Base-by-base conservation (phyloP, 2,329 filamentous ascomycete genomes). In the Exophiala calicioides region DNA sequence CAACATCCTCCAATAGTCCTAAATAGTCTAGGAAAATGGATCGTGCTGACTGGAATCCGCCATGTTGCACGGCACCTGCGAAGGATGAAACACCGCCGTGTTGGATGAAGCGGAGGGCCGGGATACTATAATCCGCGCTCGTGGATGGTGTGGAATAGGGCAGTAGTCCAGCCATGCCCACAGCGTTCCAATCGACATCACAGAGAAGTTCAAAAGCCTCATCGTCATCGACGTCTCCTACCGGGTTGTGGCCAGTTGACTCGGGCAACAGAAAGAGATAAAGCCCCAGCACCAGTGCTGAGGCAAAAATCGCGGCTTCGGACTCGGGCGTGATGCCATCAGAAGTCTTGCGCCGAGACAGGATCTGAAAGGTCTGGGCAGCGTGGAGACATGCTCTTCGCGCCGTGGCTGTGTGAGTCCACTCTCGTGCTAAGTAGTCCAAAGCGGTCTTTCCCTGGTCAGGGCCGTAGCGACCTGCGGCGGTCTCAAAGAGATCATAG, bases 381-480 rank as follows among this genome's bases (percentile, higher is more conserved):
- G 37, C 37, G 23, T 40, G 37, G 8, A 40, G 37, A n/a, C 37
- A 40, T n/a, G 37, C 37, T 40, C 37, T 12, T 15, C 37, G 37
- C 1, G 37, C 37, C 12, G 37, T 10, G 8, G 24, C 24, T 13
- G 37, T 18, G 10, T 19, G 5, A 10, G 23, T 29, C 37, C 37
- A 40, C 15, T n/a, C n/a, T n/a, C n/a, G 24, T 5, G 37, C 12
- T 6, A 40, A 13, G 8, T 9, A 5, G 3, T 30, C 15, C 8
- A 29, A 26, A 9, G 37, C 37, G 7, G 13, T 15, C n/a, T 18
- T 5, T 7, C 23, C 37, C 2, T 18, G 24, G 3, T 13, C 37
- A 12, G 13, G 12, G 2, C 37, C 37, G 8, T 30, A 15, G 5
- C 37, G 10, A 8, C 37, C 37, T 3, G 37, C 37, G 16, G 37